These are phyloP conservation scores for Aspergillus nomiae DNA, from an alignment of 2,329 filamentous ascomycete genomes.

Conservation along the genomic window DNA sequence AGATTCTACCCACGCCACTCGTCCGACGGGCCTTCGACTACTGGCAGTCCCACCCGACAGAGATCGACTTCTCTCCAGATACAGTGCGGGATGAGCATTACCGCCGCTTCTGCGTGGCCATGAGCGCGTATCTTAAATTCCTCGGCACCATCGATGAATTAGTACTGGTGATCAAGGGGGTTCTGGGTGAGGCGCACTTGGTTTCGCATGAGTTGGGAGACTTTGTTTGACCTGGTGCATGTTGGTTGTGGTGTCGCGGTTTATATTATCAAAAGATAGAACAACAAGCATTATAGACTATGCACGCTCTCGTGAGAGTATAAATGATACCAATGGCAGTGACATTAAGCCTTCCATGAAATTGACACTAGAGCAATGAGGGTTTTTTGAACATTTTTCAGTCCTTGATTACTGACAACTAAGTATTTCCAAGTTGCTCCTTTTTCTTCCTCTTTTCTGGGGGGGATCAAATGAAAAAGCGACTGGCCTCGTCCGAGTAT, in stretches of 20 bases:
- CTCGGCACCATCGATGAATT: constrained; percentile 49
- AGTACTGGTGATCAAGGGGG: constrained; percentile 47
- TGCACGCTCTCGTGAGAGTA: not conserved
- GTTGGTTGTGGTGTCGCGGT: too few relatives aligned
- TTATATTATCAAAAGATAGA: not conserved
- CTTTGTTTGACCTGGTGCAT: not conserved
- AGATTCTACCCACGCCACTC: constrained; percentile 52
- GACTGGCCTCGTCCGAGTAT: not conserved
- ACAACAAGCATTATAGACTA: not conserved
- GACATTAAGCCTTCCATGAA: not conserved
- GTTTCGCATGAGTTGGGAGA: constrained; percentile 20
- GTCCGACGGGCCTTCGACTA: constrained; percentile 38
- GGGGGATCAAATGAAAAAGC: not conserved
- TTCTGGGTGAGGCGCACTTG: constrained; percentile 46
- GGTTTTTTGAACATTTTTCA: not conserved
- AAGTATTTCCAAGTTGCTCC: not conserved
- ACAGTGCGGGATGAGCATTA: constrained; percentile 47
- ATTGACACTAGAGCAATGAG: not conserved
- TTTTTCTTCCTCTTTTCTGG: not conserved
- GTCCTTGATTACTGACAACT: not conserved
- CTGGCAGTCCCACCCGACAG: constrained; percentile 21
- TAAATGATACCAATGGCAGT: not conserved
- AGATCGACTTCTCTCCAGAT: constrained; percentile 33
- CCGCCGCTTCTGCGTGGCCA: constrained; percentile 50
- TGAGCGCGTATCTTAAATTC: constrained; percentile 50